These are phyloP conservation scores for Cordyceps sp. DNA, from an alignment of 2,329 filamentous ascomycete genomes.

Conservation along the genomic window DNA sequence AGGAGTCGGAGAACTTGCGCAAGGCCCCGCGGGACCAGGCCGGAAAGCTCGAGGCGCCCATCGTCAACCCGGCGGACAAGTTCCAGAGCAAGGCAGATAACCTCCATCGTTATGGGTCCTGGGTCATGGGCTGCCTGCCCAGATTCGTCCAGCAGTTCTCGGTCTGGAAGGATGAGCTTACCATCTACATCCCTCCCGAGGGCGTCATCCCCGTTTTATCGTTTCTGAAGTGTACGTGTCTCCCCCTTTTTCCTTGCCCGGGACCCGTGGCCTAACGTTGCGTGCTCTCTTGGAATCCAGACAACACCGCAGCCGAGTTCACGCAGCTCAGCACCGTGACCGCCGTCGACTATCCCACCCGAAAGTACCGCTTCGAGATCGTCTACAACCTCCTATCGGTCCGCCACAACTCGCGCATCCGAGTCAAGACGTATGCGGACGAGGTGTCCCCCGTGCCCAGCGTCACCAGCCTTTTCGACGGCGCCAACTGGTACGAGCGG, in stretches of 20 bases:
- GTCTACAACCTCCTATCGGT: constrained; percentile 96
- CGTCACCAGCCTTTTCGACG: constrained; percentile 73
- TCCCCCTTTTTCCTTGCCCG: neutral
- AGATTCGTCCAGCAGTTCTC: constrained; percentile 99
- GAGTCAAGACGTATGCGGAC: constrained; percentile 97
- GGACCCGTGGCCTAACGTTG: neutral
- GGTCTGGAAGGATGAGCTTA: constrained; percentile 98
- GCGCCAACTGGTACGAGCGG: constrained; percentile 96
- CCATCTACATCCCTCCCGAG: constrained; percentile 76
- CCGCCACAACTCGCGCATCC: constrained; percentile 88
- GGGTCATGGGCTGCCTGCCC: constrained; percentile 89
- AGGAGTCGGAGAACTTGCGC: constrained; percentile 51
- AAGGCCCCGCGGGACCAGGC: constrained; percentile 39
- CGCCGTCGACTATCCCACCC: constrained; percentile 87
- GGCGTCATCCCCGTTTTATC: constrained; percentile 83
- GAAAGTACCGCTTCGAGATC: constrained; percentile 90
- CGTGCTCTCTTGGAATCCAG: no score
- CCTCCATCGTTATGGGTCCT: constrained; percentile 88
- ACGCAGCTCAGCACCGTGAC: constrained; percentile 89
- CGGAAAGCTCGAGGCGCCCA: constrained; percentile 55
- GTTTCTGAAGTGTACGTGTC: constrained; percentile 62
- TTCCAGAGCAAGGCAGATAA: constrained; percentile 73
- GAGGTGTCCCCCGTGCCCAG: constrained; percentile 88
- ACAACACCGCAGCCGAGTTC: constrained; percentile 94
- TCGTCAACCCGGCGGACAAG: constrained; percentile 88